Conservation (phyloP, 176 grass and related monocot genomes). For the Eleusine indica region DNA sequence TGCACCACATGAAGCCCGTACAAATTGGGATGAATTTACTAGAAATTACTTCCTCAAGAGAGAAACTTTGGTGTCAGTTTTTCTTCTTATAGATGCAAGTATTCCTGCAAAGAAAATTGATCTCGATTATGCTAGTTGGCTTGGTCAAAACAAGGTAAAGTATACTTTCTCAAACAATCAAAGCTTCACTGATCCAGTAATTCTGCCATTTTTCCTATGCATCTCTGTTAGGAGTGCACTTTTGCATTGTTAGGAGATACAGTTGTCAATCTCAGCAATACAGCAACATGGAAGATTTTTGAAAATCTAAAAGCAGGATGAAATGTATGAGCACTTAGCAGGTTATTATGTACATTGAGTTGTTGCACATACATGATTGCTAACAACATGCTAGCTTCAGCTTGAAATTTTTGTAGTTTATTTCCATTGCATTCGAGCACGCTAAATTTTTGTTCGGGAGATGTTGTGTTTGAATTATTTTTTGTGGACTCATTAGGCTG, state of each 20-base stretch:
- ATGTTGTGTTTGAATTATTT: not conserved
- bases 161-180: slow-evolving; percentile 29
- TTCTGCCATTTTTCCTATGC: slow-evolving; percentile 10
- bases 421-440: slow-evolving; percentile 1
- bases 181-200: slow-evolving; percentile 8
- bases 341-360: not conserved
- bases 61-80: slow-evolving; percentile 80
- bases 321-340: not conserved
- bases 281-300: not conserved
- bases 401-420: not conserved
- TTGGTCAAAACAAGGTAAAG: slow-evolving; percentile 85
- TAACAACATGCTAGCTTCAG: not conserved
- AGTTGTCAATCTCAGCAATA: slow-evolving; percentile 6
- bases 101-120: slow-evolving; percentile 98
- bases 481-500: not conserved
- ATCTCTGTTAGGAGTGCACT: not conserved
- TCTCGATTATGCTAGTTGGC: slow-evolving; percentile 99
- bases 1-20: slow-evolving; percentile 80
- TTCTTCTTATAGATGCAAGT: slow-evolving; percentile 97
- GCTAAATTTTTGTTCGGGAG: not conserved
- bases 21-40: slow-evolving; percentile 88
- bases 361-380: not conserved
- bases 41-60: slow-evolving; percentile 85
- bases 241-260: slow-evolving; percentile 23
- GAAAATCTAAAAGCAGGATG: not conserved